A percentile compares a stretch with the other conserved stretches of the same genome.
phyloP scores from a whole-genome alignment of 1,284 basidiomycete species.

The Wallemia mellicola region DNA sequence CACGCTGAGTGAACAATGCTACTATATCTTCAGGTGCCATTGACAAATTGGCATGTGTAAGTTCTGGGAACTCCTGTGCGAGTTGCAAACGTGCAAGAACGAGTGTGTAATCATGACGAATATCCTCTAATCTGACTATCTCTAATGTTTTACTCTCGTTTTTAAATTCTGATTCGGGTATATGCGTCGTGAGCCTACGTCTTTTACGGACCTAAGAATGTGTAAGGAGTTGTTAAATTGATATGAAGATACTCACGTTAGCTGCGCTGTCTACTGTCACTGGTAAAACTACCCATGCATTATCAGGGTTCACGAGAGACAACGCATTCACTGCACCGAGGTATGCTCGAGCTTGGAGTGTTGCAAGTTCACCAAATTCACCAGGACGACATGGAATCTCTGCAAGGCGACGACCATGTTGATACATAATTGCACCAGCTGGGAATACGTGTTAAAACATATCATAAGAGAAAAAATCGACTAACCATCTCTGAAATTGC shows the following conservation, averaged over 20 bases:
- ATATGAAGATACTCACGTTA: not conserved
- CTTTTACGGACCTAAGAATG: constrained; percentile 23
- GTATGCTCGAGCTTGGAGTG: constrained; percentile 49
- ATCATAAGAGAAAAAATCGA: constrained; percentile 3
- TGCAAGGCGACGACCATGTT: constrained; percentile 50
- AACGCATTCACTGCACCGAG: constrained; percentile 70
- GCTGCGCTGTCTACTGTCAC: constrained; percentile 3
- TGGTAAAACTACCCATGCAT: constrained; percentile 52
- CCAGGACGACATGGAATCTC: constrained; percentile 22
- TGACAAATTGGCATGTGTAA: constrained; percentile 24
- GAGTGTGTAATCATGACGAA: constrained; percentile 55
- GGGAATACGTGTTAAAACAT: constrained; percentile 4
- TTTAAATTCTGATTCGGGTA: constrained; percentile 42
- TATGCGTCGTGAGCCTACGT: constrained; percentile 35
- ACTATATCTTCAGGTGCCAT: constrained; percentile 43
- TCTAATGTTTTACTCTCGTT: constrained; percentile 31
- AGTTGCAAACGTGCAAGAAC: constrained; percentile 51
- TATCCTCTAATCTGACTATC: constrained; percentile 47
- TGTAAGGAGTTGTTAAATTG: not conserved
- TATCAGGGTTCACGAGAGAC: constrained; percentile 43
- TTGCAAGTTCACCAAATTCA: constrained; percentile 28
- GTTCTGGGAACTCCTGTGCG: constrained; percentile 27
- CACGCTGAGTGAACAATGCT: constrained; percentile 44
- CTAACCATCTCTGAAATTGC: constrained; percentile 63
- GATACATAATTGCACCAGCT: constrained; percentile 84